Conservation (phyloP, 75 land plant genomes). For the Pinus taeda region DNA sequence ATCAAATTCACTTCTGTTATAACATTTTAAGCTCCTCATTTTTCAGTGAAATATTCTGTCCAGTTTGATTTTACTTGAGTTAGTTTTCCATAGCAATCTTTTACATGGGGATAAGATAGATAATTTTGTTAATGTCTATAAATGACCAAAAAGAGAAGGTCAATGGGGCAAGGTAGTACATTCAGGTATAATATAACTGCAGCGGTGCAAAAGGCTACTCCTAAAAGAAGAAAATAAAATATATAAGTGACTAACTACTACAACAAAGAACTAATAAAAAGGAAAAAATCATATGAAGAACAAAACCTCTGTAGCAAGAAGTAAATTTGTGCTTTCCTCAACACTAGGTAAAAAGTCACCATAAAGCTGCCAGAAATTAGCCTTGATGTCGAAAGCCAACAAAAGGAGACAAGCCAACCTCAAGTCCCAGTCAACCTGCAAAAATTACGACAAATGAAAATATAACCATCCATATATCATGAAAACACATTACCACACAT, state of each 20-base stretch:
- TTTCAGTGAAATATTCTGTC: too few relatives aligned
- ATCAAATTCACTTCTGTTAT: too few relatives aligned
- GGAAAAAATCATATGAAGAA: background rate
- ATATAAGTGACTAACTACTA: background rate
- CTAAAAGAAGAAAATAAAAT: background rate
- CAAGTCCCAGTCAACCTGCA: slow-evolving; percentile 96
- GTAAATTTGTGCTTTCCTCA: slow-evolving; percentile 80
- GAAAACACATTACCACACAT: background rate
- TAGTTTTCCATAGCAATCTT: too few relatives aligned
- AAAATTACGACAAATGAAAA: background rate
- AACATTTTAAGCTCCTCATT: too few relatives aligned
- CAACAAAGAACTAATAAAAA: background rate
- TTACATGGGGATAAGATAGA: too few relatives aligned
- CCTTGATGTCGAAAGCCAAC: slow-evolving; percentile 76
- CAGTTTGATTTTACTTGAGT: too few relatives aligned
- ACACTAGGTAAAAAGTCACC: slow-evolving; percentile 86
- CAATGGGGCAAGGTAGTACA: too few relatives aligned
- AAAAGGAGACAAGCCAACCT: slow-evolving; percentile 90
- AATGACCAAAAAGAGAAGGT: too few relatives aligned
- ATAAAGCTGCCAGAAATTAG: slow-evolving; percentile 93
- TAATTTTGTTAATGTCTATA: too few relatives aligned
- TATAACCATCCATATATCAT: background rate
- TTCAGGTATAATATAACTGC: too few relatives aligned
- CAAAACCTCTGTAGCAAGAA: slow-evolving; percentile 84
- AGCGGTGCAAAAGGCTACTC: too few relatives aligned